Base-by-base conservation (phyloP, 306 rosid species). In the Mimosa pudica region DNA sequence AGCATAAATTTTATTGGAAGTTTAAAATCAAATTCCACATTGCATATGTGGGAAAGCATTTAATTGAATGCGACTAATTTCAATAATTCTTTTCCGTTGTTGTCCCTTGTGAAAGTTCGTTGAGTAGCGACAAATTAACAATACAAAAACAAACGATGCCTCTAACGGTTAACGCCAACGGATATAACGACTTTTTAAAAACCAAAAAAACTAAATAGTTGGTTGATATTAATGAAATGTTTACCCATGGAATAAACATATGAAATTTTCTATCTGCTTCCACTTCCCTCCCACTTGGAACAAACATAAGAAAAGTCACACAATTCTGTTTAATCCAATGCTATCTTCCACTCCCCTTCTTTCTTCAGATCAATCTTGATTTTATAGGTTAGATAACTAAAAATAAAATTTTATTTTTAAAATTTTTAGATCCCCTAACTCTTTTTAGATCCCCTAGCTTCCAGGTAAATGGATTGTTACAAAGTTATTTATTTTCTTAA, bases 31-130 rank as follows among this genome's bases (percentile, higher is more conserved):
- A 73, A 46, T 66, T 47, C 38, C 55, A 30, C 41, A 42, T 47
- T 18, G 20, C 36, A 38, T 57, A 76, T n/a, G 41, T 24, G 48
- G 24, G 65, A 33, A 46, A 55, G 67, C 73, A 66, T 41, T 57
- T 72, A 49, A 72, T 24, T 54, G 45, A 44, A 68, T 46, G 77
- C 20, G 48, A 33, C 67, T 67, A 49, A 61, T 69, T 30, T 75
- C 79, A 76, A 65, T 16, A 18, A 55, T 62, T 60, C 24, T 13
- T 61, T 66, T 68, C 42, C 42, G 5, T 11, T 12, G 33, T 76
- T 45, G 6, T 63, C 18, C 18, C 16, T 67, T 5, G 73, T 10
- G 61, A 77, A 24, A 57, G 58, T 73, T 63, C 38, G 41, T 36
- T 49, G 35, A 33, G 18, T 77, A 16, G 30, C 33, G n/a, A 58